These are phyloP conservation scores for Primulina tabacum DNA, from an alignment of 257 asterid genomes.

Conservation along the genomic window DNA sequence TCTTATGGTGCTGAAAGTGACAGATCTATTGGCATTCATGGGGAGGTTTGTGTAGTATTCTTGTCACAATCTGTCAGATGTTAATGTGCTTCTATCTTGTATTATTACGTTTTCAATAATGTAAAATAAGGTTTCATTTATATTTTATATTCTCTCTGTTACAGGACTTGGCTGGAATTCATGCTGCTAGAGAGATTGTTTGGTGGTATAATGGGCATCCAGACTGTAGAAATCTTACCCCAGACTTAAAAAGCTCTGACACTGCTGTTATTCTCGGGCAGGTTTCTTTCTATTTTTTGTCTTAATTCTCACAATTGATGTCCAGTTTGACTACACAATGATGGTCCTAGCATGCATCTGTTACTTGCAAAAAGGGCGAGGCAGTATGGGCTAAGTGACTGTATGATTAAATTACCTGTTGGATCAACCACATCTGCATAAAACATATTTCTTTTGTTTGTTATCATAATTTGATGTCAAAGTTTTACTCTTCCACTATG, in stretches of 20 bases:
- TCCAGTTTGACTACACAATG: background rate
- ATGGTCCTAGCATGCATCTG: slow-evolving; percentile 15
- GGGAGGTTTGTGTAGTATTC: slow-evolving; percentile 53
- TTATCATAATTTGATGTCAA: slow-evolving; percentile 1
- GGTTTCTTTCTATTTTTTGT: slow-evolving; percentile 37
- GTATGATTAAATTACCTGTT: background rate
- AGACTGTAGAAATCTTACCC: slow-evolving; percentile 67
- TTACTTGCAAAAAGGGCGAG: background rate
- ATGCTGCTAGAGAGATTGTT: slow-evolving; percentile 87
- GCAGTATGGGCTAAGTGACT: background rate
- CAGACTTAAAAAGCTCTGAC: slow-evolving; percentile 70
- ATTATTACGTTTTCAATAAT: slow-evolving; percentile 15
- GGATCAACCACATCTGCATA: background rate
- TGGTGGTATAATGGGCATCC: slow-evolving; percentile 99
- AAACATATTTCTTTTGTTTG: background rate
- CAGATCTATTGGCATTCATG: slow-evolving; percentile 72
- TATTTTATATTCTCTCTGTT: slow-evolving; percentile 14
- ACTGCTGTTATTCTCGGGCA: slow-evolving; percentile 90
- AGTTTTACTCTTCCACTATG: slow-evolving; percentile 1
- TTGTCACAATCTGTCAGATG: background rate
- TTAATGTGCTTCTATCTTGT: background rate
- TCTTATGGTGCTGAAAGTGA: slow-evolving; percentile 98
- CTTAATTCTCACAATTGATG: background rate
- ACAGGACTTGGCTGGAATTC: slow-evolving; percentile 60
- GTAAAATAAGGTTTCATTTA: slow-evolving; percentile 16